phyloP scores from a whole-genome alignment of 164 flowering plant species.

The Magnolia officinalis region DNA sequence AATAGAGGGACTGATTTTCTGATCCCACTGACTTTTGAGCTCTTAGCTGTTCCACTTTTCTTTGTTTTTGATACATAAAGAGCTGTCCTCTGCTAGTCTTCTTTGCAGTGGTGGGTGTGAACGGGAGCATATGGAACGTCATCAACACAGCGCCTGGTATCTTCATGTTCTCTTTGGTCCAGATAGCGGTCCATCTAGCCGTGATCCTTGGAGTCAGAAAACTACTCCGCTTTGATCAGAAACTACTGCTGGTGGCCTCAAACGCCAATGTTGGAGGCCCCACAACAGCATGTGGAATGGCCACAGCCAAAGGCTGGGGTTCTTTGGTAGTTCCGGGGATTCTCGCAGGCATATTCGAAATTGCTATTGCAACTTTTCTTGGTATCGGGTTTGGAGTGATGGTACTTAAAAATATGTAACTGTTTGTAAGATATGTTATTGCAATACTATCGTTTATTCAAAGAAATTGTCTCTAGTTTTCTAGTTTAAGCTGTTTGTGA shows the following conservation, averaged over 20 bases:
- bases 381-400: slow-evolving; percentile 70
- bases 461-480: not conserved
- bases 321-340: slow-evolving; percentile 80
- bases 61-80: not conserved
- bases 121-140: slow-evolving; percentile 77
- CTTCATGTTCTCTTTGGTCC: slow-evolving; percentile 76
- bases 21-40: not conserved
- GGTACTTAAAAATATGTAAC: slow-evolving; percentile 55
- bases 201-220: slow-evolving; percentile 74
- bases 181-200: slow-evolving; percentile 66
- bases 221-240: slow-evolving; percentile 54
- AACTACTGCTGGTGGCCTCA: slow-evolving; percentile 72
- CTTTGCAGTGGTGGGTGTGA: slow-evolving; percentile 82
- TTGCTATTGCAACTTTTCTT: slow-evolving; percentile 78
- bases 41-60: not conserved
- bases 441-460: not conserved
- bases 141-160: slow-evolving; percentile 77
- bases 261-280: slow-evolving; percentile 97
- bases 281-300: slow-evolving; percentile 95
- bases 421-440: not conserved
- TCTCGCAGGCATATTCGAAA: slow-evolving; percentile 84
- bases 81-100: slow-evolving; percentile 29
- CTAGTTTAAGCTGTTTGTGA: not conserved
- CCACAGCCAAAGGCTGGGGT: slow-evolving; percentile 83
- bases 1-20: not conserved